These are phyloP conservation scores for Malus orientalis DNA, from an alignment of 306 rosid genomes.

Conservation along the genomic window DNA sequence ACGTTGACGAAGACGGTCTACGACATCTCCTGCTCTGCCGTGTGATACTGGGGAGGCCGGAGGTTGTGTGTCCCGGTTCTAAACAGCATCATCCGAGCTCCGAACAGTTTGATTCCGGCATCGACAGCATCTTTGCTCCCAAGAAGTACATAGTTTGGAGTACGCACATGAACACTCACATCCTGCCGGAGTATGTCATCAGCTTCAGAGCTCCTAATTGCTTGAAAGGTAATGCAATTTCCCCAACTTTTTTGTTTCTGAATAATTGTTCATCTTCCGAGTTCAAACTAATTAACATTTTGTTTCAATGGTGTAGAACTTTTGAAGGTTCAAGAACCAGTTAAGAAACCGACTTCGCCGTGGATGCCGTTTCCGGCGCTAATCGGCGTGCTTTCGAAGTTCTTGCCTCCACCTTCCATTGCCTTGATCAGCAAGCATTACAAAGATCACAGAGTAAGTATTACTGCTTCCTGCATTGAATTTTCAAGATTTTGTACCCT, in stretches of 20 bases:
- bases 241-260: neutral
- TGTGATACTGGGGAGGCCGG: conserved; percentile 66
- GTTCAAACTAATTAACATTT: neutral
- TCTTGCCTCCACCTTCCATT: conserved; percentile 38
- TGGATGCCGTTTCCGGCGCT: conserved; percentile 73
- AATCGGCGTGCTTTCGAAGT: conserved; percentile 50
- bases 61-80: conserved; percentile 49
- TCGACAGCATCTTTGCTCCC: conserved; percentile 44
- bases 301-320: conserved; percentile 27
- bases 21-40: conserved; percentile 71
- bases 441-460: conserved; percentile 45
- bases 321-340: conserved; percentile 22
- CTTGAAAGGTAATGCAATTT: conserved; percentile 30
- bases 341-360: conserved; percentile 61
- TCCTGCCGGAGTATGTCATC: conserved; percentile 59
- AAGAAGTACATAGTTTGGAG: conserved; percentile 61
- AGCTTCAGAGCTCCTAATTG: conserved; percentile 52
- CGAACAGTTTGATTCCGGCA: conserved; percentile 62
- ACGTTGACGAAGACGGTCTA: conserved; percentile 46
- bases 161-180: conserved; percentile 63
- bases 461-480: neutral
- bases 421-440: conserved; percentile 43
- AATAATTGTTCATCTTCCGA: neutral
- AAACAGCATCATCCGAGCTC: conserved; percentile 50
- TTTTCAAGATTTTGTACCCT: neutral